Evolutionary conservation across 495 filamentous ascomycete species (phyloP).

Genomic region (Trichocladium antarcticum): DNA sequence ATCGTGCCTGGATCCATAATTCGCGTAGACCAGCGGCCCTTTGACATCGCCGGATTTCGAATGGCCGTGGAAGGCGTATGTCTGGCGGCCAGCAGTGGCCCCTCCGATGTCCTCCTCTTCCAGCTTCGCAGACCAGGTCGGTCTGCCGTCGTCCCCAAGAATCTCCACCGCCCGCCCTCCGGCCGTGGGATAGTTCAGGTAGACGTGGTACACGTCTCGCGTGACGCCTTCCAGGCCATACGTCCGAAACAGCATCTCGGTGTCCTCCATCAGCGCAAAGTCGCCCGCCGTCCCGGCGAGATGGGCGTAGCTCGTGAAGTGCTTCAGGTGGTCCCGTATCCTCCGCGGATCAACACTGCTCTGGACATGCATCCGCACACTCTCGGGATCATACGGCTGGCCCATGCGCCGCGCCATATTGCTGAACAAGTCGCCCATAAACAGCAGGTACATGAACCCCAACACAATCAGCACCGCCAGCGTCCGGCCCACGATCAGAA

Average conservation of each 20-base stretch:
- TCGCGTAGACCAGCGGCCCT: slow-evolving; percentile 91
- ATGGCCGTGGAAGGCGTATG: slow-evolving; percentile 74
- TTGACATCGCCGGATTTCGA: slow-evolving; percentile 78
- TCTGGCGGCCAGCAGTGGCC: slow-evolving; percentile 47
- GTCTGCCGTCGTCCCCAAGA: slow-evolving; percentile 50
- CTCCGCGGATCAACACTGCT: slow-evolving; percentile 50
- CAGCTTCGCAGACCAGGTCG: slow-evolving; percentile 69
- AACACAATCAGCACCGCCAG: slow-evolving; percentile 65
- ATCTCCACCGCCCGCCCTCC: slow-evolving; percentile 74
- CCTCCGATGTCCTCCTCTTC: slow-evolving; percentile 58
- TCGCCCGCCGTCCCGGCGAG: slow-evolving; percentile 87
- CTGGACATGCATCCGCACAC: slow-evolving; percentile 58
- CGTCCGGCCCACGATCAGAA: slow-evolving; percentile 50
- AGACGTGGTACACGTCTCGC: slow-evolving; percentile 71
- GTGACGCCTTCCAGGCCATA: slow-evolving; percentile 61
- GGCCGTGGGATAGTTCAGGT: slow-evolving; percentile 77
- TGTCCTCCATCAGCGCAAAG: slow-evolving; percentile 67
- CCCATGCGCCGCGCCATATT: slow-evolving; percentile 43
- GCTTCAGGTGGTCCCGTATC: slow-evolving; percentile 59
- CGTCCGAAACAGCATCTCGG: slow-evolving; percentile 58
- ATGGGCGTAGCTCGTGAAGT: slow-evolving; percentile 71
- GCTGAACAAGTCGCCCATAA: slow-evolving; percentile 70
- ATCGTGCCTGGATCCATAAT: slow-evolving; percentile 78
- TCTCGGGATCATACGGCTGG: slow-evolving; percentile 53
- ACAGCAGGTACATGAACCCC: slow-evolving; percentile 65